A percentile compares a stretch with the other conserved stretches of the same genome.
phyloP scores from a whole-genome alignment of 768 basidiomycete species.

The Xerocomellus dryophilus region DNA sequence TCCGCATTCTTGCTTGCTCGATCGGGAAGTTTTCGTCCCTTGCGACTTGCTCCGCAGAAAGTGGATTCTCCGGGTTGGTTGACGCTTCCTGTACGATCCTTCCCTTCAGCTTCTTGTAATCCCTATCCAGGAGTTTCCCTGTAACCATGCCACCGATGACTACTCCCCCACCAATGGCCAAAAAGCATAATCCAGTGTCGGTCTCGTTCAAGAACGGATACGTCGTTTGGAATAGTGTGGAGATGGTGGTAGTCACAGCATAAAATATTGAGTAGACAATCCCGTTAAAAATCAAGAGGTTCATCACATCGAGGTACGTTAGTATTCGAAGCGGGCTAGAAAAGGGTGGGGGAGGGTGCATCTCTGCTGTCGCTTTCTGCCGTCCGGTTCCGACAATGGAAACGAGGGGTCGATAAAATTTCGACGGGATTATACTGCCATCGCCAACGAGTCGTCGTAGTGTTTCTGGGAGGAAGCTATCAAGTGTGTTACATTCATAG shows the following conservation, averaged over 20 bases:
- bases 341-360: conserved; percentile 23
- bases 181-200: conserved; percentile 71
- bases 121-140: conserved; percentile 63
- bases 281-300: conserved; percentile 50
- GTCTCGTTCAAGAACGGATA: conserved; percentile 51
- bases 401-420: conserved; percentile 28
- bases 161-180: conserved; percentile 73
- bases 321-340: conserved; percentile 39
- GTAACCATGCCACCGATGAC: conserved; percentile 53
- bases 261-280: conserved; percentile 53
- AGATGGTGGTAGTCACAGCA: conserved; percentile 41
- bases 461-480: conserved; percentile 25
- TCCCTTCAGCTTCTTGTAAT: conserved; percentile 48
- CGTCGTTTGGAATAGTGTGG: conserved; percentile 47
- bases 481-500: background rate
- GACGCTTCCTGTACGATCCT: conserved; percentile 11
- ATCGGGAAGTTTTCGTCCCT: conserved; percentile 51
- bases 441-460: conserved; percentile 26
- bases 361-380: background rate
- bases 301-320: conserved; percentile 36
- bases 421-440: conserved; percentile 28
- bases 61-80: conserved; percentile 21
- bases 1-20: conserved; percentile 54
- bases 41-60: conserved; percentile 19
- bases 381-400: conserved; percentile 25